These are phyloP conservation scores for Colletotrichum scovillei DNA, from an alignment of 2,329 filamentous ascomycete genomes.

Conservation along the genomic window DNA sequence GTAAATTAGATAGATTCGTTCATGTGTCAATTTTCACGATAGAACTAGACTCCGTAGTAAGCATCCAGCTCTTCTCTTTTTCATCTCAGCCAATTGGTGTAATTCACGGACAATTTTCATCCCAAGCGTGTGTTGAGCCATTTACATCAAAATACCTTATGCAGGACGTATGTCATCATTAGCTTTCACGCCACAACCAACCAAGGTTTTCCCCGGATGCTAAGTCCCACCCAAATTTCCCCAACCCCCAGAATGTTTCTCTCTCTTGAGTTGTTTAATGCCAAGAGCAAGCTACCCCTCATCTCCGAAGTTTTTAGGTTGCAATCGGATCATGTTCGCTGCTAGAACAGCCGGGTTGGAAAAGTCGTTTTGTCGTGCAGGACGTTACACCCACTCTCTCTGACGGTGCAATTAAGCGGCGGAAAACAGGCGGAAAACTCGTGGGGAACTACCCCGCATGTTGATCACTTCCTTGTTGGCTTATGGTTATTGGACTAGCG, in stretches of 20 bases:
- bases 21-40: no score
- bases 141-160: not conserved
- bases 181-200: not conserved
- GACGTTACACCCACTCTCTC: conserved; percentile 14
- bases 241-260: not conserved
- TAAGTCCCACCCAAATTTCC: not conserved
- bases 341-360: not conserved
- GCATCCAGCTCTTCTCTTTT: no score
- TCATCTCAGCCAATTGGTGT: not conserved
- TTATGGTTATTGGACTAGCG: not conserved
- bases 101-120: not conserved
- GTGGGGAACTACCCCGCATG: not conserved
- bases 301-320: not conserved
- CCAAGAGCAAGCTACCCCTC: not conserved
- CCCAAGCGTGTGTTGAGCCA: not conserved
- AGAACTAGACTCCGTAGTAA: no score
- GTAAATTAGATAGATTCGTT: no score
- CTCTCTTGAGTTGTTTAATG: not conserved
- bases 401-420: not conserved
- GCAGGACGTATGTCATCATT: not conserved
- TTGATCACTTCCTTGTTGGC: conserved; percentile 1
- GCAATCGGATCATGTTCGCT: conserved; percentile 3
- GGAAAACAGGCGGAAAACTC: conserved; percentile 12
- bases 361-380: conserved; percentile 1
- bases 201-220: not conserved